Percentiles rank a stretch among this genome's conserved stretches.
Conservation (phyloP, 2,329 filamentous ascomycete genomes). For the Sporothrix luriei region DNA sequence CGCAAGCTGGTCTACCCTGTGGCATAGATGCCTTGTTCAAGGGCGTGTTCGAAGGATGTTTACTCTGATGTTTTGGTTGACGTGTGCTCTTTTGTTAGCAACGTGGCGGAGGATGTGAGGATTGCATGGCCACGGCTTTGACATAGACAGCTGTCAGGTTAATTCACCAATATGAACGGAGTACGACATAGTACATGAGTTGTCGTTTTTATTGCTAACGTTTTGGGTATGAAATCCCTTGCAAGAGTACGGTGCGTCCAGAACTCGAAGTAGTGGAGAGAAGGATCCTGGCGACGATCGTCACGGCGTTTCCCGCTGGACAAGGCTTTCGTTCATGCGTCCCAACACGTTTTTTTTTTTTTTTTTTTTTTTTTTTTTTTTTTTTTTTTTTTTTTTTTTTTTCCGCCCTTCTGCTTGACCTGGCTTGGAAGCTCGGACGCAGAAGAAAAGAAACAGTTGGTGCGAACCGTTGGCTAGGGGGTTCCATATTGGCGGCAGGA, state of each 20-base stretch:
- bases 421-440: slow-evolving; percentile 8
- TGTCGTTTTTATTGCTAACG: neutral
- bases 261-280: too few relatives aligned
- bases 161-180: neutral
- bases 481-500: slow-evolving; percentile 1
- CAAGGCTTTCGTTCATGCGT: neutral
- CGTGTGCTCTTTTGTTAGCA: slow-evolving; percentile 9
- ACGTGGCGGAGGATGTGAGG: neutral
- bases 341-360: neutral
- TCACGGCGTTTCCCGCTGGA: slow-evolving; percentile 5
- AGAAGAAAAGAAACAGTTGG: neutral
- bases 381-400: too few relatives aligned
- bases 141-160: neutral
- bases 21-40: neutral
- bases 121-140: neutral
- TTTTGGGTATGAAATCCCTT: neutral
- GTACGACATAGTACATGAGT: neutral
- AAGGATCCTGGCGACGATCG: neutral
- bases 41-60: neutral
- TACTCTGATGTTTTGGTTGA: neutral
- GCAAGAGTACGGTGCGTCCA: too few relatives aligned
- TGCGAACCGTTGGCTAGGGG: neutral
- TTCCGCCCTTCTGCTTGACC: too few relatives aligned
- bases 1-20: slow-evolving; percentile 33
- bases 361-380: too few relatives aligned